phyloP scores from a whole-genome alignment of 805 yeast species.

The Candida gorgasii region DNA sequence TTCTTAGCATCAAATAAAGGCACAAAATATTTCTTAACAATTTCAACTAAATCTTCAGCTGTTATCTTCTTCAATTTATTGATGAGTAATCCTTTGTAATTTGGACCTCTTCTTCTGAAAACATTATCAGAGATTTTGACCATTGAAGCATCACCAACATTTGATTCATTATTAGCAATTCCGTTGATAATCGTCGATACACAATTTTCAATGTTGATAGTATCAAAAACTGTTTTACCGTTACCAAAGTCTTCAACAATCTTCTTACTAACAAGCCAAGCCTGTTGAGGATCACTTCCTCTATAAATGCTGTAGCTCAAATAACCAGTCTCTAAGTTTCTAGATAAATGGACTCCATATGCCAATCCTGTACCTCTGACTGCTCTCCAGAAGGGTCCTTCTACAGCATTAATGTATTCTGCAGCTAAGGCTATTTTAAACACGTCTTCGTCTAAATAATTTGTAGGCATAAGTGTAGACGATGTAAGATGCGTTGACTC shows the following conservation, averaged over 20 bases:
- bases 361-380: conserved; percentile 94
- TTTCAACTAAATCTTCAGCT: conserved; percentile 49
- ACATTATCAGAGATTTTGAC: conserved; percentile 65
- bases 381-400: conserved; percentile 97
- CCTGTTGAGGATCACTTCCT: conserved; percentile 77
- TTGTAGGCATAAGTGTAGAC: conserved; percentile 58
- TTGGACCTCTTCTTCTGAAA: conserved; percentile 68
- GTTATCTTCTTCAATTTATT: conserved; percentile 53
- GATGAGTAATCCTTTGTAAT: conserved; percentile 57
- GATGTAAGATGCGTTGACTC: conserved; percentile 74
- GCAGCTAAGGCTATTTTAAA: conserved; percentile 71
- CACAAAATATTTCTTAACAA: conserved; percentile 58
- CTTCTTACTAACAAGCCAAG: conserved; percentile 60
- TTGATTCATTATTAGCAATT: conserved; percentile 69
- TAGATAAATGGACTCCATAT: conserved; percentile 73
- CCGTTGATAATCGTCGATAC: conserved; percentile 72
- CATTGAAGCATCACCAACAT: conserved; percentile 63
- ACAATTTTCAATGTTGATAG: conserved; percentile 66
- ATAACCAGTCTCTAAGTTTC: conserved; percentile 65
- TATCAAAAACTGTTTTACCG: conserved; percentile 58
- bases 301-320: conserved; percentile 70
- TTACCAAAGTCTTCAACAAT: conserved; percentile 61
- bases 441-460: conserved; percentile 51
- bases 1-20: conserved; percentile 59
- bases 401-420: conserved; percentile 79